phyloP scores from a whole-genome alignment of 768 basidiomycete species.

The Collybiopsis confluens region DNA sequence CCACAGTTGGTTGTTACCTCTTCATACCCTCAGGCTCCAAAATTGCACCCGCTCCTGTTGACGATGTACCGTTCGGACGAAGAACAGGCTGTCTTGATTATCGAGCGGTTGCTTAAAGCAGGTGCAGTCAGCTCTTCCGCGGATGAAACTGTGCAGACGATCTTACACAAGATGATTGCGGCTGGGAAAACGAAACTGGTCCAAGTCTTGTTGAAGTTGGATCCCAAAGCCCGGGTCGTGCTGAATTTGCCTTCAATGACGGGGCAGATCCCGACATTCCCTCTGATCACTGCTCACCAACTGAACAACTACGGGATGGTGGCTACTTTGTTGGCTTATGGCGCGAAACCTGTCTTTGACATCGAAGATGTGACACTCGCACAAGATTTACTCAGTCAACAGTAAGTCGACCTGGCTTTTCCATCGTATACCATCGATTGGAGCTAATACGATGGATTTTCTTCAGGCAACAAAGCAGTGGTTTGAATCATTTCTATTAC shows the following conservation, averaged over 20 bases:
- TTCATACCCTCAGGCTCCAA: constrained; percentile 32
- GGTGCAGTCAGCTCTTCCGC: constrained; percentile 41
- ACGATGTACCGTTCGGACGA: constrained; percentile 29
- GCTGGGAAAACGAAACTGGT: constrained; percentile 34
- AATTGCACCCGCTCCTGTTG: constrained; percentile 12
- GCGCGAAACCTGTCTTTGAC: constrained; percentile 29
- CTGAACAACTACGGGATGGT: constrained; percentile 30
- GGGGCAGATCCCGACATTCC: constrained; percentile 19
- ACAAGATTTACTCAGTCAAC: constrained; percentile 2
- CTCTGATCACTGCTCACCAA: constrained; percentile 33
- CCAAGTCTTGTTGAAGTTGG: constrained; percentile 34
- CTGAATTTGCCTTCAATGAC: constrained; percentile 33
- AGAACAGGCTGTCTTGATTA: constrained; percentile 33
- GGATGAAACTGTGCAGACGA: constrained; percentile 30
- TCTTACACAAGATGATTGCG: constrained; percentile 36
- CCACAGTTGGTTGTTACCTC: constrained; percentile 33
- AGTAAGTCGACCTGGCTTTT: background rate
- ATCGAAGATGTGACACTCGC: constrained; percentile 34
- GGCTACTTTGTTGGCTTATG: constrained; percentile 35
- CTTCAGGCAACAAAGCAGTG: background rate
- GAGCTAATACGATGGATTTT: background rate
- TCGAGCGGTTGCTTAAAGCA: constrained; percentile 34
- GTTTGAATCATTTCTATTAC: background rate
- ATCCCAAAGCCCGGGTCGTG: constrained; percentile 34
- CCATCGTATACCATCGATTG: background rate